Evolutionary conservation across 805 yeast genomes (phyloP), one percentile per base, ranked within the genome.

Genomic region (Saccharomycopsis fermentans): DNA sequence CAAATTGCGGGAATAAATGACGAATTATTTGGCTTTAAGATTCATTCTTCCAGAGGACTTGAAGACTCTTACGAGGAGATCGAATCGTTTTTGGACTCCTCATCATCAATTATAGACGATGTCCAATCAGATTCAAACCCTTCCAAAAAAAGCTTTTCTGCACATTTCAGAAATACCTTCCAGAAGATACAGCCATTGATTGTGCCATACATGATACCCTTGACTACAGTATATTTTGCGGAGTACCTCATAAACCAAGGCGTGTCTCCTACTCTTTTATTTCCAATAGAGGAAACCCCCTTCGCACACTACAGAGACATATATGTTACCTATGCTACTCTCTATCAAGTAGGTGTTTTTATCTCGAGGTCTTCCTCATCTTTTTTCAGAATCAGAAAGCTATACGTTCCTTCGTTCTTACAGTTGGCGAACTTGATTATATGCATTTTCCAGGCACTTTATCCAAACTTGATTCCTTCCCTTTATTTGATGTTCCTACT

Each of bases 191-290:
- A 65, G 59, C 78, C 79, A 4, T 71, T 84, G 26, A 54, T 84
- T 2, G 53, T 72, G 1, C 90, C 90, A 0, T 92, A 80, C 66
- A 90, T 92, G 92, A 54, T 89, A 1, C 98, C 99, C 0, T 72
- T 92, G 39, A 77, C 86, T 59, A 70, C 90, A 0, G 99, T 92
- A 1, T 94, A 92, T 70, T 72, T 89, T 24, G 81, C 89, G 4
- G 98, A 92, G 67, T 92, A 92, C 67, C 75, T 84, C 24, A 92
- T 92, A 60, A 92, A 92, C 68, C 98, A 92, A 69, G 96, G 96
- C 0, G 79, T 92, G 1, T 78, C 96, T 0, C 97, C 98, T 1
- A 91, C 97, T 0, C 72, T 92, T 51, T 72, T 92, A 6, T 92
- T 87, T 66, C 91, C 92, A 0, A 65, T 90, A 3, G 80, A 82